A percentile compares a stretch with the other conserved stretches of the same genome.
Conservation (phyloP, 768 basidiomycete genomes). For the Tulasnella sp. region DNA sequence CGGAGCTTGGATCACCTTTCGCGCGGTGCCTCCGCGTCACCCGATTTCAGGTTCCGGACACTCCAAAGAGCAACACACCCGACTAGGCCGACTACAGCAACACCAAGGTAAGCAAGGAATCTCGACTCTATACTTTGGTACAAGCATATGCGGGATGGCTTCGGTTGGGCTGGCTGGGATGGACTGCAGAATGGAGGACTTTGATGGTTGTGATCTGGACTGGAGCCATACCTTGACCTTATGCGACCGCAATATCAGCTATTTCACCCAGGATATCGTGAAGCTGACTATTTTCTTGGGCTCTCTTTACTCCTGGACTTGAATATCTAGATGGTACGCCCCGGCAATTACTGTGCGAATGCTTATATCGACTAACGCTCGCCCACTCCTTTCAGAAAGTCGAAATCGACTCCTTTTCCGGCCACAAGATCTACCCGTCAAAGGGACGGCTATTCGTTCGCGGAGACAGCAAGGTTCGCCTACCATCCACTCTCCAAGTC, state of each 20-base stretch:
- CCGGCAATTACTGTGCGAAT: background rate
- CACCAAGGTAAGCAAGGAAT: background rate
- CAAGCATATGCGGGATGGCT: background rate
- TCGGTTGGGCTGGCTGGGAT: background rate
- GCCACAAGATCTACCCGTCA: constrained; percentile 94
- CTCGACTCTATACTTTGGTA: background rate
- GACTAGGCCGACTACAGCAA: background rate
- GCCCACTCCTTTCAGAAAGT: constrained; percentile 46
- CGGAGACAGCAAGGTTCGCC: constrained; percentile 83
- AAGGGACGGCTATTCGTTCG: constrained; percentile 95
- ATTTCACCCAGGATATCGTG: background rate
- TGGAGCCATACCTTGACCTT: background rate
- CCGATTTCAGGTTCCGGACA: background rate
- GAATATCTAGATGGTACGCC: background rate
- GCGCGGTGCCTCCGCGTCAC: background rate
- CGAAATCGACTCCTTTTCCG: constrained; percentile 97
- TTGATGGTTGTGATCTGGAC: background rate
- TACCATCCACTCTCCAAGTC: background rate
- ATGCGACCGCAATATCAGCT: background rate
- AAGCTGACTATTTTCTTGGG: background rate
- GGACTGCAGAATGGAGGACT: background rate
- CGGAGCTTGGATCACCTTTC: background rate
- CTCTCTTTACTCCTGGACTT: background rate
- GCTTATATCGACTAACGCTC: background rate
- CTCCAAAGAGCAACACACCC: background rate